These are phyloP conservation scores for Shiraia sp. DNA, from an alignment of 2,329 filamentous ascomycete genomes.

Conservation along the genomic window DNA sequence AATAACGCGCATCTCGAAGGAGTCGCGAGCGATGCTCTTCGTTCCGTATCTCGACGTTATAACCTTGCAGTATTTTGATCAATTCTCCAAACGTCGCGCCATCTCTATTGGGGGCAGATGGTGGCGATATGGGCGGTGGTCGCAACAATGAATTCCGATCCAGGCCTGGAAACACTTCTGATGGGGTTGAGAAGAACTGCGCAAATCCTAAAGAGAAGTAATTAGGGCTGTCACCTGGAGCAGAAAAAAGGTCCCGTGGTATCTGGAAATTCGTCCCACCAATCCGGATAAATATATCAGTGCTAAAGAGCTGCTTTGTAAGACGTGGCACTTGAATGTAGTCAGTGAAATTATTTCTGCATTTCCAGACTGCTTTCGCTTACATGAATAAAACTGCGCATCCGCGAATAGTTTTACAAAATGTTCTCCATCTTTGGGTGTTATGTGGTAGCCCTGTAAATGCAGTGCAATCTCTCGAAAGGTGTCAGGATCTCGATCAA, in stretches of 20 bases:
- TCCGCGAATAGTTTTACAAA: conserved; percentile 94
- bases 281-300: conserved; percentile 89
- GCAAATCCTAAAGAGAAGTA: conserved; percentile 93
- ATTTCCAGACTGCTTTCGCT: conserved; percentile 33
- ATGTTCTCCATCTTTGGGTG: conserved; percentile 78
- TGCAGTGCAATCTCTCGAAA: conserved; percentile 90
- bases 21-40: conserved; percentile 77
- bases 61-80: conserved; percentile 79
- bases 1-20: conserved; percentile 86
- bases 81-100: conserved; percentile 85
- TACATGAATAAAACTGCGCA: conserved; percentile 89
- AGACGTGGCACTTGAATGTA: conserved; percentile 73
- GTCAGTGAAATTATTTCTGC: conserved; percentile 12
- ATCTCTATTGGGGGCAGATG: conserved; percentile 76
- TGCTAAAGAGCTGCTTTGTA: conserved; percentile 87
- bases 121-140: conserved; percentile 83
- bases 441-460: conserved; percentile 86
- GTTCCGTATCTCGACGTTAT: conserved; percentile 75
- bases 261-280: conserved; percentile 87
- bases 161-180: conserved; percentile 83
- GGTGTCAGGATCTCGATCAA: conserved; percentile 87
- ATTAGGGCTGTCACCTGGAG: conserved; percentile 89
- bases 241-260: conserved; percentile 81
- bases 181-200: conserved; percentile 79
- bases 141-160: conserved; percentile 77